Conservation (phyloP, 169 alveolate species). For the Plasmodium gallinaceum region DNA sequence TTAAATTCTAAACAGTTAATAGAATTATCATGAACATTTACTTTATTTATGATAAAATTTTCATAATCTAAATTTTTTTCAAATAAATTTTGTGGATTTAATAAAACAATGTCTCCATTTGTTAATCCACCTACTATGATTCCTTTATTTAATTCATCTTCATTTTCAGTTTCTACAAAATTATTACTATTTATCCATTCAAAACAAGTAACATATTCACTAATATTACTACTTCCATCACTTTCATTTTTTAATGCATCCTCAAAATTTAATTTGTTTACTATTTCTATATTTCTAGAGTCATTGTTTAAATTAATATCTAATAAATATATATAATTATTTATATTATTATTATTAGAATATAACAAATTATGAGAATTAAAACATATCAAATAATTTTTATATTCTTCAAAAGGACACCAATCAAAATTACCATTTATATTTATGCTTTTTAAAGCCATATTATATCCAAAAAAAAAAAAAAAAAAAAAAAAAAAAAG, state of each 20-base stretch:
- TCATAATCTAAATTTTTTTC: slow-evolving; percentile 14
- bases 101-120: slow-evolving; percentile 63
- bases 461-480: background rate
- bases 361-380: slow-evolving; percentile 63
- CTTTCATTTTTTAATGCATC: slow-evolving; percentile 45
- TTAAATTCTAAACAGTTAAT: slow-evolving; percentile 80
- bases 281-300: slow-evolving; percentile 41
- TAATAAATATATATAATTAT: slow-evolving; percentile 55
- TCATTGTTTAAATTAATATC: slow-evolving; percentile 71
- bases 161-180: slow-evolving; percentile 41
- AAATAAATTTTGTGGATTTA: slow-evolving; percentile 60
- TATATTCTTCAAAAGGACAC: slow-evolving; percentile 77
- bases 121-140: slow-evolving; percentile 71
- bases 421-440: slow-evolving; percentile 74
- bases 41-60: slow-evolving; percentile 59
- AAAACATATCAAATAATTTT: slow-evolving; percentile 58
- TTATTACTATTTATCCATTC: slow-evolving; percentile 64
- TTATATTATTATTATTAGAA: slow-evolving; percentile 39
- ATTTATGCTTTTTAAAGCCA: slow-evolving; percentile 76
- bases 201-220: slow-evolving; percentile 66
- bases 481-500: slow-evolving; percentile 1
- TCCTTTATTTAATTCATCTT: slow-evolving; percentile 50
- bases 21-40: slow-evolving; percentile 67
- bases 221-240: slow-evolving; percentile 10
- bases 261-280: slow-evolving; percentile 64